These are phyloP conservation scores for Lyophyllum atratum DNA, from an alignment of 768 basidiomycete genomes.

Conservation along the genomic window DNA sequence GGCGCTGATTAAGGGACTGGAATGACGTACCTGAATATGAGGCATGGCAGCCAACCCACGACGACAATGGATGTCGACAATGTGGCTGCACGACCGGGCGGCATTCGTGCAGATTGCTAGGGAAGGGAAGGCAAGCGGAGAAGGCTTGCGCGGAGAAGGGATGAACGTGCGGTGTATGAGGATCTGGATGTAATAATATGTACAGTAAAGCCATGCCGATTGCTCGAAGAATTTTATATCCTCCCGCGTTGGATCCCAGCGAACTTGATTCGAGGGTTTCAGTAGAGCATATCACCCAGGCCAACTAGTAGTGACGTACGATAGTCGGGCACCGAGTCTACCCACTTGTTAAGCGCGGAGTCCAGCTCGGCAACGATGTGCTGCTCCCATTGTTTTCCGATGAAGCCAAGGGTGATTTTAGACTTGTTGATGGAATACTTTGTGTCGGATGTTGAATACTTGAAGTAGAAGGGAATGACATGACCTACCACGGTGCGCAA, in stretches of 20 bases:
- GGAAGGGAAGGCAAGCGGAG: slow-evolving; percentile 58
- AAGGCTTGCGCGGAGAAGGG: slow-evolving; percentile 52
- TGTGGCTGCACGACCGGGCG: slow-evolving; percentile 79
- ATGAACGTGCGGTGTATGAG: slow-evolving; percentile 81
- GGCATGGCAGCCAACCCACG: slow-evolving; percentile 32
- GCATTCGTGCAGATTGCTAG: slow-evolving; percentile 80
- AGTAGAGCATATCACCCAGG: background rate
- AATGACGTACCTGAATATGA: slow-evolving; percentile 34
- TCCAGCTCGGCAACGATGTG: slow-evolving; percentile 71
- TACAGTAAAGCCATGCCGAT: slow-evolving; percentile 55
- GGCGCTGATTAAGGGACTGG: slow-evolving; percentile 1
- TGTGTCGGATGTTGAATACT: background rate
- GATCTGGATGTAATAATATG: slow-evolving; percentile 65
- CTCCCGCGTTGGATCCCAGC: slow-evolving; percentile 55
- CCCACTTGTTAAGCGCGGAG: slow-evolving; percentile 72
- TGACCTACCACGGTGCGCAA: slow-evolving; percentile 62
- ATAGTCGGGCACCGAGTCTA: slow-evolving; percentile 63
- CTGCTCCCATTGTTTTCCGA: slow-evolving; percentile 66
- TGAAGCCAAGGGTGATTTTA: slow-evolving; percentile 62
- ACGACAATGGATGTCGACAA: slow-evolving; percentile 60
- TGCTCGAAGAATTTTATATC: slow-evolving; percentile 53
- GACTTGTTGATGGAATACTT: slow-evolving; percentile 87
- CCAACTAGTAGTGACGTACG: slow-evolving; percentile 33
- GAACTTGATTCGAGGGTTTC: slow-evolving; percentile 31
- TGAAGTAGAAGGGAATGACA: background rate